phyloP scores from a whole-genome alignment of 805 yeast genomes.

The Yueomyces sp. region DNA sequence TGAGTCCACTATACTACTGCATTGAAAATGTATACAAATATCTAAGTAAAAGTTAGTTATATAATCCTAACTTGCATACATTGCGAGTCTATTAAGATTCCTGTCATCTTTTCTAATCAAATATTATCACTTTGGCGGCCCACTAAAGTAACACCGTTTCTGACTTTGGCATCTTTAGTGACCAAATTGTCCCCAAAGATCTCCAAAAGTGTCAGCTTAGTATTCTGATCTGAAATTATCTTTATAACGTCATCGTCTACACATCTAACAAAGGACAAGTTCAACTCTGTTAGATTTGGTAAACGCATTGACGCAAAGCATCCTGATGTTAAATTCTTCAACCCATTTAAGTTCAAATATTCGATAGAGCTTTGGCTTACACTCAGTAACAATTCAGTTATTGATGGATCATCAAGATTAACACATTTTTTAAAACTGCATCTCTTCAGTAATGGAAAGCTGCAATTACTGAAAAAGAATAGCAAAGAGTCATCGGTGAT shows the following conservation, averaged over 20 bases:
- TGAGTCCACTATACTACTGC: too few species aligned
- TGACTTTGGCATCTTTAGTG: conserved; percentile 37
- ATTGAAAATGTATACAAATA: too few species aligned
- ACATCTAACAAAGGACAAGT: conserved; percentile 68
- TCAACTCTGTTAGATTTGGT: conserved; percentile 54
- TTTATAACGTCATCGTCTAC: conserved; percentile 60
- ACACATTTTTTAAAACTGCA: conserved; percentile 55
- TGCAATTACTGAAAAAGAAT: conserved; percentile 34
- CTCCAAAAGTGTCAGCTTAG: conserved; percentile 51
- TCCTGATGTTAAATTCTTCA: conserved; percentile 40
- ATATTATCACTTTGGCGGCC: conserved; percentile 64
- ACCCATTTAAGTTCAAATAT: conserved; percentile 60
- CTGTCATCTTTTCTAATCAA: conserved; percentile 8
- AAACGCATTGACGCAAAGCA: conserved; percentile 36
- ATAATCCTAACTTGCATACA: too few species aligned
- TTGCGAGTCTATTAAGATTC: too few species aligned
- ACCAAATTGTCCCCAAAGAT: conserved; percentile 72
- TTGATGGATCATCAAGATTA: conserved; percentile 47
- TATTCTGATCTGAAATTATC: conserved; percentile 43
- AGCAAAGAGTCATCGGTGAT: conserved; percentile 57
- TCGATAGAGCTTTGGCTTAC: conserved; percentile 47
- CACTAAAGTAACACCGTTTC: conserved; percentile 46
- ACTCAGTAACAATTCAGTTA: conserved; percentile 48
- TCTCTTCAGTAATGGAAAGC: conserved; percentile 44
- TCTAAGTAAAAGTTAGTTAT: too few species aligned